Conservation (phyloP, 1,139 yeast genomes). For the Pichia sp. region DNA sequence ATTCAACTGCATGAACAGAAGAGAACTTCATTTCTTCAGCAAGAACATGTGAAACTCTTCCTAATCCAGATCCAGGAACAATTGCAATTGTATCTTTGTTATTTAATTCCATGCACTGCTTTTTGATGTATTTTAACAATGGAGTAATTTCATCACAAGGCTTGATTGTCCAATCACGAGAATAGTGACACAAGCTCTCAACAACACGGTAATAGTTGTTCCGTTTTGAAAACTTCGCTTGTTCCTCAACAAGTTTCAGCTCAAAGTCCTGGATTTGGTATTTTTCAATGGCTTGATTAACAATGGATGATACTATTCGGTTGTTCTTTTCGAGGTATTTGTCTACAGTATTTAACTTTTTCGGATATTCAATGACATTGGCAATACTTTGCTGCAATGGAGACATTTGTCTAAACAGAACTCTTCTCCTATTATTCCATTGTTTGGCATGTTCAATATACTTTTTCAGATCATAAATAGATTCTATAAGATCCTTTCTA, state of each 20-base stretch:
- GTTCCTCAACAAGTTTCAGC: conserved; percentile 21
- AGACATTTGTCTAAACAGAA: conserved; percentile 41
- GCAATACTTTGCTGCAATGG: conserved; percentile 51
- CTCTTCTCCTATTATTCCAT: conserved; percentile 40
- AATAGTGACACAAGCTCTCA: conserved; percentile 66
- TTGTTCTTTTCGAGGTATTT: conserved; percentile 39
- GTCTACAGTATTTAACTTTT: conserved; percentile 44
- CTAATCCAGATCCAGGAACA: conserved; percentile 78
- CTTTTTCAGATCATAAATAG: conserved; percentile 43
- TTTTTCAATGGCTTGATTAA: conserved; percentile 33
- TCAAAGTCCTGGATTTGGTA: conserved; percentile 41
- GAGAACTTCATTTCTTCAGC: conserved; percentile 33
- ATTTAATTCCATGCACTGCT: conserved; percentile 26
- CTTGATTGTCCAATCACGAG: conserved; percentile 59
- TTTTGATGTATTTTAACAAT: conserved; percentile 36
- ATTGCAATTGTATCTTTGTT: conserved; percentile 39
- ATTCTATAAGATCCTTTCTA: conserved; percentile 38
- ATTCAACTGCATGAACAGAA: conserved; percentile 63
- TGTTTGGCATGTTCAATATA: conserved; percentile 37
- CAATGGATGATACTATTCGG: conserved; percentile 38
- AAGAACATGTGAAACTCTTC: conserved; percentile 60
- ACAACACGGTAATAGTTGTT: conserved; percentile 48
- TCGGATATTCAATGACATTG: conserved; percentile 37
- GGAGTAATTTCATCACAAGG: conserved; percentile 46
- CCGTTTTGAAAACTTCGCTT: conserved; percentile 25